Evolutionary conservation across 2,329 filamentous ascomycete genomes (phyloP).

Genomic region (Meredithiella fracta): DNA sequence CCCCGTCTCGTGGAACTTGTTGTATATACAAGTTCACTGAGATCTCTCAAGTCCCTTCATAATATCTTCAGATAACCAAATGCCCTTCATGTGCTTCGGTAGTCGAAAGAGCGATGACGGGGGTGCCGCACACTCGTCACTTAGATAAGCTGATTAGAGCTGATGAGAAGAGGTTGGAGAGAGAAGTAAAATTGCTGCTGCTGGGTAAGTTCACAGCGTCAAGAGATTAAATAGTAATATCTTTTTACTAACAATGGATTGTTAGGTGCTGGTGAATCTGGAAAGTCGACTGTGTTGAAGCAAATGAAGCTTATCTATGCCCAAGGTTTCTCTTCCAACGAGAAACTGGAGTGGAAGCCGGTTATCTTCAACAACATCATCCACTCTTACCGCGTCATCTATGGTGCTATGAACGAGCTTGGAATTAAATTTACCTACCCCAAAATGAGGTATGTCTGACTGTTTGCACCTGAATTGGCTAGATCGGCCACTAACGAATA

Average conservation of each 20-base stretch:
- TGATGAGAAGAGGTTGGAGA: constrained; percentile 73
- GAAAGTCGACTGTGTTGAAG: constrained; percentile 93
- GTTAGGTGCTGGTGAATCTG: constrained; percentile 74
- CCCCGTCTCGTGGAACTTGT: background rate
- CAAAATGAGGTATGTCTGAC: constrained; percentile 51
- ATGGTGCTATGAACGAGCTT: constrained; percentile 81
- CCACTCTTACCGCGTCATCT: constrained; percentile 77
- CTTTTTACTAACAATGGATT: constrained; percentile 15
- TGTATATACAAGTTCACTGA: background rate
- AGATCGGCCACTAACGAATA: constrained; percentile 19
- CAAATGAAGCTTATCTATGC: constrained; percentile 98
- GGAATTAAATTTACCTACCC: constrained; percentile 61
- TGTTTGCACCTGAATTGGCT: background rate
- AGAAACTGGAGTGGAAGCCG: constrained; percentile 84
- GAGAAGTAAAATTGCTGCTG: constrained; percentile 85
- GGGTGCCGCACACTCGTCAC: constrained; percentile 45
- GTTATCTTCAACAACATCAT: constrained; percentile 93
- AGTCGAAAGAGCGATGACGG: constrained; percentile 34
- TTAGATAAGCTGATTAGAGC: constrained; percentile 74
- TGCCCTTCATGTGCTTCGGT: constrained; percentile 45
- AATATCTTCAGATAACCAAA: constrained; percentile 16
- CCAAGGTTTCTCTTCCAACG: constrained; percentile 74
- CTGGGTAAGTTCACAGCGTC: constrained; percentile 44
- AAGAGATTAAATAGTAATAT: background rate
- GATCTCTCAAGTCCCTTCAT: background rate